Evolutionary conservation across 495 filamentous ascomycete species (phyloP), one percentile per base, ranked within the genome.

Genomic region (Penicillium parvum): DNA sequence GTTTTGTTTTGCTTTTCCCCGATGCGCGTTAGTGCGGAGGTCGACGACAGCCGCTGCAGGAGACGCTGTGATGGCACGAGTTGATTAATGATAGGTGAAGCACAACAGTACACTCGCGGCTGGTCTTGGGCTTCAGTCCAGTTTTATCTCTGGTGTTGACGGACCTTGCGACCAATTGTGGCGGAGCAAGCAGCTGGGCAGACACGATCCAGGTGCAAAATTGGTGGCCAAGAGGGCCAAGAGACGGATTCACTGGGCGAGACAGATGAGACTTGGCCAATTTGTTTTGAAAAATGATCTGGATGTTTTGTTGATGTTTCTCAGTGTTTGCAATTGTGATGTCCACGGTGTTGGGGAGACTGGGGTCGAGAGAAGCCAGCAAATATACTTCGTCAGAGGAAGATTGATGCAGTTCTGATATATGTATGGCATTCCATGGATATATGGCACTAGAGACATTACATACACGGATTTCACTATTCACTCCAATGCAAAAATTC

Each of bases 1-100:
- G 36, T 49, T 50, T 39, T 52, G 55, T 58, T 58, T 55, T 55
- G 46, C 25, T 55, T 58, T 58, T 58, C 15, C 55, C 55, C 30
- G 32, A 48, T 53, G 42, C 47, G 51, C 44, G 26, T 37, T 37
- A 43, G 43, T 43, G 46, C 16, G 11, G 41, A 37, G 33, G 33
- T 32, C 23, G 33, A 18, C 41, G 17, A 11, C 28, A 44, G 21
- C 18, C 15, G 15, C 19, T 14, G 40, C 25, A 28, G 32, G 22
- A 29, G 23, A 37, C 41, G 32, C n/a, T n/a, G n/a, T n/a, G n/a
- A n/a, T n/a, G n/a, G n/a, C n/a, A n/a, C n/a, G n/a, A n/a, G n/a
- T n/a, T n/a, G n/a, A n/a, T n/a, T 32, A 36, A 36, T 37, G 16
- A 19, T 6, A 10, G n/a, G 3, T 15, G n/a, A 9, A 6, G 32